Base-by-base conservation (phyloP, 1,284 basidiomycete species). In the Sphaerobolus stellatus region DNA sequence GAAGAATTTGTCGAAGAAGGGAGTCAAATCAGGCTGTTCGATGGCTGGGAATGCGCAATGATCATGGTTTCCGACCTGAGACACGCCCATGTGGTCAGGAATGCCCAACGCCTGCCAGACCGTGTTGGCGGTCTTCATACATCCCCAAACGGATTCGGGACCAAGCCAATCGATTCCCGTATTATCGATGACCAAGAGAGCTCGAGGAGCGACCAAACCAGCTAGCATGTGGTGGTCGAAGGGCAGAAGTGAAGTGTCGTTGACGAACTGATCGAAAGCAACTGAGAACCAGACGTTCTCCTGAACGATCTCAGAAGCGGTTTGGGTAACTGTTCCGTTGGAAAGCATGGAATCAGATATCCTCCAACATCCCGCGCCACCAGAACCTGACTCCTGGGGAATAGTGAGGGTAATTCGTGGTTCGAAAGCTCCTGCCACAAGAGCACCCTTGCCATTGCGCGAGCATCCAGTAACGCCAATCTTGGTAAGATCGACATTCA, bases 381-480 rank as follows among this genome's bases (percentile, higher is more conserved):
- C 80, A 8, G 78, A 79, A 22, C 80, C 80, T 14, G 79, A 80
- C 64, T 82, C 80, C 64, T 81, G 78, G 11, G 79, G 78, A 61
- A 82, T 78, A 13, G 79, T 81, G 55, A 82, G 70, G 4, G 76
- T 76, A 58, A 82, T 74, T 56, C 80, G 78, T 5, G 67, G 63
- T 59, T 81, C 79, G 61, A 81, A 77, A 24, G 80, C 80, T 50
- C 80, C 79, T 14, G 75, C 79, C 50, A 80, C 74, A 36, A 81
- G 69, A 3, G 81, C 79, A 56, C 79, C 80, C 65, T 81, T 81
- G 48, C 80, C 80, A 60, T 81, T 74, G 46, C 78, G 71, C 27
- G 80, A 81, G 66, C 80, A 82, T 11, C 80, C 80, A 1, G 79
- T 79, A 20, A 82, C 79, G 20, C 70, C 81, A 53, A 83, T 70